A percentile compares a stretch with the other conserved stretches of the same genome.
These are phyloP conservation scores for Xylaria sp. DNA, from an alignment of 2,329 filamentous ascomycete genomes.

Conservation along the genomic window DNA sequence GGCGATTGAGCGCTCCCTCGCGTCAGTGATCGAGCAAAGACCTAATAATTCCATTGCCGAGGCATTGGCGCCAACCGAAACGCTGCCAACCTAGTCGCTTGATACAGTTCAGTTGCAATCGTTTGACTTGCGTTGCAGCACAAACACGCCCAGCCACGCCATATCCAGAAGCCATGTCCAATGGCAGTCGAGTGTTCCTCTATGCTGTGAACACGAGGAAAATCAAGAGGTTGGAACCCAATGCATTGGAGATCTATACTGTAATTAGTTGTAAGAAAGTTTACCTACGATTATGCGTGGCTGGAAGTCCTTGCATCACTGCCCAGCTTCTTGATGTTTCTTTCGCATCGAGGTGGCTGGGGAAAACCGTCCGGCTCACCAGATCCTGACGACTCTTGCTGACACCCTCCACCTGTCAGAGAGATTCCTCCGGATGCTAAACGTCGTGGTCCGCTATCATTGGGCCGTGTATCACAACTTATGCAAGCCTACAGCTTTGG, in stretches of 20 bases:
- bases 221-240: background rate
- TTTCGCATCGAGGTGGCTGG: slow-evolving; percentile 24
- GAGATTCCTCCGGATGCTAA: slow-evolving; percentile 31
- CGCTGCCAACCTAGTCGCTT: slow-evolving; percentile 14
- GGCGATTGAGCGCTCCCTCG: slow-evolving; percentile 3
- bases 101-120: slow-evolving; percentile 10
- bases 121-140: slow-evolving; percentile 9
- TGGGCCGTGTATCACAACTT: slow-evolving; percentile 36
- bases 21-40: slow-evolving; percentile 11
- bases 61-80: slow-evolving; percentile 19
- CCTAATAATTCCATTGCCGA: background rate
- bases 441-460: slow-evolving; percentile 39
- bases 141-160: background rate
- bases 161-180: background rate
- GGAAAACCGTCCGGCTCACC: slow-evolving; percentile 3
- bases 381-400: slow-evolving; percentile 17
- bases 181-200: background rate
- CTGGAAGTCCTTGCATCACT: slow-evolving; percentile 12
- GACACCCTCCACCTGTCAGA: slow-evolving; percentile 20
- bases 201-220: background rate
- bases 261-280: background rate
- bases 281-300: slow-evolving; percentile 6
- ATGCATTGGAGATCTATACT: background rate
- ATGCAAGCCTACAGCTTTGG: slow-evolving; percentile 32
- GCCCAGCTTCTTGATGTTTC: background rate